A percentile compares a stretch with the other conserved stretches of the same genome.
phyloP scores from a whole-genome alignment of 2,329 filamentous ascomycete species.

The Pseudocercospora pini-densiflorae region DNA sequence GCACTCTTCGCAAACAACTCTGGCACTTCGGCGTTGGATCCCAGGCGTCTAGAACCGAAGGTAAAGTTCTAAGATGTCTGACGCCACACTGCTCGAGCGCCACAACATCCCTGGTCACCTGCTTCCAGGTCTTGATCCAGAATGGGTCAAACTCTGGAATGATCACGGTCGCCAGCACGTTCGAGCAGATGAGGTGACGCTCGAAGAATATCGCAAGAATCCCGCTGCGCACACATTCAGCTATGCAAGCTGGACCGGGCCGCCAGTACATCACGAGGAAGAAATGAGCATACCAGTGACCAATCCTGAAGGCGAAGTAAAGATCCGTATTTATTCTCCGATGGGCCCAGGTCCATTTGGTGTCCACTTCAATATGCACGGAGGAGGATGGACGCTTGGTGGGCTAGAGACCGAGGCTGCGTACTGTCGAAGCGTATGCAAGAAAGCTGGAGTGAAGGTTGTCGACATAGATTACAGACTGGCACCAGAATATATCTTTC shows the following conservation, averaged over 20 bases:
- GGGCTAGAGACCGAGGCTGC: slow-evolving; percentile 10
- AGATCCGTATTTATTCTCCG: slow-evolving; percentile 10
- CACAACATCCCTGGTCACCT: neutral
- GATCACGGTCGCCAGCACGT: neutral
- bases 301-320: neutral
- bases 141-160: neutral
- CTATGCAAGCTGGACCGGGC: neutral
- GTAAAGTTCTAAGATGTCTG: neutral
- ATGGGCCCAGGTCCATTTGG: neutral
- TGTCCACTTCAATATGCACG: slow-evolving; percentile 8
- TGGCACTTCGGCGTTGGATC: neutral
- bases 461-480: slow-evolving; percentile 9
- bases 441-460: slow-evolving; percentile 5
- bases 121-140: neutral
- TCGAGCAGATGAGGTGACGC: neutral
- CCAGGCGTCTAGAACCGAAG: neutral
- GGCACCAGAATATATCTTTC: neutral
- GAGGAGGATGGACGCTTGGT: slow-evolving; percentile 6
- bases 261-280: neutral
- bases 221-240: neutral
- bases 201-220: neutral
- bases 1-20: neutral
- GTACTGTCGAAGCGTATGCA: slow-evolving; percentile 6
- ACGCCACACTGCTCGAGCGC: neutral
- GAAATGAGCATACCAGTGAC: neutral